Evolutionary conservation across 176 grass and related monocot genomes (phyloP), one percentile per base, ranked within the genome.

Genomic region (Thinopyrum elongatum): DNA sequence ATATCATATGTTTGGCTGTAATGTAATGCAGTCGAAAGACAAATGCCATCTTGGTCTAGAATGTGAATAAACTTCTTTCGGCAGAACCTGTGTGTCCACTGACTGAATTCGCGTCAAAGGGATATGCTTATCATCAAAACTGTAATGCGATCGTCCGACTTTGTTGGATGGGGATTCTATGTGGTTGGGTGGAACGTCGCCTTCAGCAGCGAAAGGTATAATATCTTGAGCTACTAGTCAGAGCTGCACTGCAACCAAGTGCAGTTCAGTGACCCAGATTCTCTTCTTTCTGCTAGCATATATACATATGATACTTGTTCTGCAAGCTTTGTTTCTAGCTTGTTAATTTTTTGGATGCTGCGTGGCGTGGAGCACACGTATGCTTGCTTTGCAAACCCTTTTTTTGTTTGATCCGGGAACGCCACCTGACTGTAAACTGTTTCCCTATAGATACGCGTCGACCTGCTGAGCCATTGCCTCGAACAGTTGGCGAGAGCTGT

Each of bases 91-190:
- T 12, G 55, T 46, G 23, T 75, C 58, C 85, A 44, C 14, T 19
- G 49, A 2, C 49, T 67, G 60, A 49, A 89, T 28, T 68, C 15
- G 19, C 87, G 55, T 33, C n/a, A 16, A 34, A 36, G 10, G 59
- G 71, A 76, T 49, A 55, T 77, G 49, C n/a, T 64, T 51, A 58
- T 64, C 60, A 77, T 0, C 49, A 19, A 19, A 87, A 74, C 46
- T 47, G 58, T 8, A 67, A 78, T 8, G 28, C 64, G 38, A 69
- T 61, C 44, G 7, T 30, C 58, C 59, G 22, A 59, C 81, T 80
- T 76, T 84, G 47, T 46, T 30, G 81, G 89, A 80, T 87, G 35
- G 75, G 74, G 66, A 87, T 87, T 83, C 80, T 58, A 75, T 84
- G 47, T 51, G n/a, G 81, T 91, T 69, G 68, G 85, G 59, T 84